Evolutionary conservation across 192 early-diverging fungal species (phyloP).

Genomic region (Kappamyces sp.): DNA sequence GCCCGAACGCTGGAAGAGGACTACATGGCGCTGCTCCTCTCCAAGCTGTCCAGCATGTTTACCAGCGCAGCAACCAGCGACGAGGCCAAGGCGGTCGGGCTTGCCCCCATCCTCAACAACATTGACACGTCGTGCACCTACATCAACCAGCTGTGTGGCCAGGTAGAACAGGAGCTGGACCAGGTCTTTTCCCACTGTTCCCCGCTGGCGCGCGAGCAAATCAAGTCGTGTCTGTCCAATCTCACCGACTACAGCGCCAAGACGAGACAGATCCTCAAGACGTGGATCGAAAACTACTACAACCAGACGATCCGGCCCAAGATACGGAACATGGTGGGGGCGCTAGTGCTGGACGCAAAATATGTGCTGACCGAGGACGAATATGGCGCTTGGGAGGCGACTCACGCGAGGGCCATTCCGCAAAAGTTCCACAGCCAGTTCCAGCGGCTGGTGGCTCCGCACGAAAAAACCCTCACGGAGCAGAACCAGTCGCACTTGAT

Average conservation of each 20-base stretch:
- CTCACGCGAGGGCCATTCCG: constrained; percentile 59
- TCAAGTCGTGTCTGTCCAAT: constrained; percentile 50
- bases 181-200: constrained; percentile 38
- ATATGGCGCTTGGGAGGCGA: constrained; percentile 66
- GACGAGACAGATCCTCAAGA: constrained; percentile 57
- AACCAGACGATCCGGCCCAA: constrained; percentile 71
- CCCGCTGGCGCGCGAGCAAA: constrained; percentile 28
- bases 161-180: constrained; percentile 54
- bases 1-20: constrained; percentile 63
- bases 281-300: constrained; percentile 80
- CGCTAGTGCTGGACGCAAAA: constrained; percentile 77
- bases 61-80: constrained; percentile 16
- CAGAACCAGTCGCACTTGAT: constrained; percentile 66
- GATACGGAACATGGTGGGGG: constrained; percentile 67
- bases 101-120: constrained; percentile 70
- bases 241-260: constrained; percentile 54
- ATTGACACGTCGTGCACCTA: constrained; percentile 79
- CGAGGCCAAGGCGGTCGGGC: neutral
- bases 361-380: constrained; percentile 91
- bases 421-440: constrained; percentile 76
- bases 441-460: constrained; percentile 46
- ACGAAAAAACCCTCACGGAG: constrained; percentile 57
- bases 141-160: constrained; percentile 62
- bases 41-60: constrained; percentile 48
- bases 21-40: constrained; percentile 60